A percentile compares a stretch with the other conserved stretches of the same genome.
phyloP scores from a whole-genome alignment of 2,329 filamentous ascomycete genomes.

The Cercospora sojina region DNA sequence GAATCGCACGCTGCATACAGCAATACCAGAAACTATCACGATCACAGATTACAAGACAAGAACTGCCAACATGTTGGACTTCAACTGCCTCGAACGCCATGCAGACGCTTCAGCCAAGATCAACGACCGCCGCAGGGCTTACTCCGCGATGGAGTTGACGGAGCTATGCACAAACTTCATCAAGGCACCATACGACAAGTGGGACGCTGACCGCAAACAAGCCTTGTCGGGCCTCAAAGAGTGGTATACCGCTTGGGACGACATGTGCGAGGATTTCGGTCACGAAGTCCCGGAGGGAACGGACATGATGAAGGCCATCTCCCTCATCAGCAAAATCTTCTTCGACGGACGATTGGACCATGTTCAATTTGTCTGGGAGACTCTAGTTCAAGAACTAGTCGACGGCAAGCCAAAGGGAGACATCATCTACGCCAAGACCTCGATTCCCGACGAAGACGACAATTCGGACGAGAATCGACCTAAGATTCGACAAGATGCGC shows the following conservation, averaged over 20 bases:
- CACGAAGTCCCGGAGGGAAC: background rate
- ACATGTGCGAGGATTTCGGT: background rate
- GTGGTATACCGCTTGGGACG: constrained; percentile 4
- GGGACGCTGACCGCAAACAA: background rate
- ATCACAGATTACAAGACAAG: background rate
- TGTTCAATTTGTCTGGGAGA: background rate
- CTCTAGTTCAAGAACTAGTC: background rate
- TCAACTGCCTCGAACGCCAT: background rate
- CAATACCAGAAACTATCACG: background rate
- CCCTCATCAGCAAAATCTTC: constrained; percentile 9
- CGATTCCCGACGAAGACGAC: constrained; percentile 1
- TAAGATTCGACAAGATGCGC: background rate
- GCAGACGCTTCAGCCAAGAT: background rate
- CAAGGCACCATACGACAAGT: background rate
- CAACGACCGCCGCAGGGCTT: background rate
- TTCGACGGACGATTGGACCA: background rate
- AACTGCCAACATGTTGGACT: background rate
- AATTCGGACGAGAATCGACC: background rate
- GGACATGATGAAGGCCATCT: background rate
- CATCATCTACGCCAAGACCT: background rate
- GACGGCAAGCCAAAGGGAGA: background rate
- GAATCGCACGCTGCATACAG: background rate
- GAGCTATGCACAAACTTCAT: background rate
- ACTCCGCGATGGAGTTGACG: background rate
- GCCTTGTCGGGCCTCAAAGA: background rate